Percentiles rank a stretch among this genome's conserved stretches.
phyloP scores from a whole-genome alignment of 1,284 basidiomycete species.

The Sanguinoderma infundibulare region DNA sequence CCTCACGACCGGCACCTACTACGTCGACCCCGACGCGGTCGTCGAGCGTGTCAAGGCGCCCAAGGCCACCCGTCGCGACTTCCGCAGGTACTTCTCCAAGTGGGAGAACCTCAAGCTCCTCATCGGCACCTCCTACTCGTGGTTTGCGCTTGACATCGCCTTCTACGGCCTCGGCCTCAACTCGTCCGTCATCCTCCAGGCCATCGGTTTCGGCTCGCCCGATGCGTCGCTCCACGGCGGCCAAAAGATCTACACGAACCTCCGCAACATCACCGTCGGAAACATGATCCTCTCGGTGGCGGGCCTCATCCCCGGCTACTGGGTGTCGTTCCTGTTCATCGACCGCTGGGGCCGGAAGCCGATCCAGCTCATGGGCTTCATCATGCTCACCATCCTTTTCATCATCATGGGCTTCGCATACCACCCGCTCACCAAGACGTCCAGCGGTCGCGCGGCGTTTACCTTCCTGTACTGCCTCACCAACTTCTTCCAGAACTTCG shows the following conservation, averaged over 20 bases:
- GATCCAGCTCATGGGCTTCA: constrained; percentile 51
- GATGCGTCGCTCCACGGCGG: constrained; percentile 50
- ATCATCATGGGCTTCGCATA: constrained; percentile 60
- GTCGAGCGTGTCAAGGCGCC: constrained; percentile 67
- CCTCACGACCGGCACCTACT: constrained; percentile 54
- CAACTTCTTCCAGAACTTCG: constrained; percentile 61
- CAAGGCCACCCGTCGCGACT: constrained; percentile 67
- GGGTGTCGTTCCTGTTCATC: constrained; percentile 33
- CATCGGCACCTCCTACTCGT: constrained; percentile 53
- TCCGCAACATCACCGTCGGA: constrained; percentile 31
- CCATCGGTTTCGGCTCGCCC: constrained; percentile 52
- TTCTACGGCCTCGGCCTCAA: constrained; percentile 87
- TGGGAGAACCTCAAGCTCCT: constrained; percentile 69
- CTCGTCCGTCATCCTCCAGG: constrained; percentile 63
- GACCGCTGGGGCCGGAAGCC: constrained; percentile 34
- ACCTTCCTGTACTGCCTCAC: constrained; percentile 67
- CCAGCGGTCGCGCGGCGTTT: constrained; percentile 48
- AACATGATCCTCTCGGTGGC: constrained; percentile 35
- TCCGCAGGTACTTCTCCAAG: constrained; percentile 60
- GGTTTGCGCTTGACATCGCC: constrained; percentile 76
- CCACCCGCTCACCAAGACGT: constrained; percentile 51
- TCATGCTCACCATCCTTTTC: constrained; percentile 56
- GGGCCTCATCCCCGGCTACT: constrained; percentile 36
- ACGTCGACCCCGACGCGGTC: constrained; percentile 59
- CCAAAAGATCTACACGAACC: constrained; percentile 42